Percentiles rank a stretch among this genome's conserved stretches.
Conservation (phyloP, 2,329 filamentous ascomycete species). For the Pseudofabraea citricarpa region DNA sequence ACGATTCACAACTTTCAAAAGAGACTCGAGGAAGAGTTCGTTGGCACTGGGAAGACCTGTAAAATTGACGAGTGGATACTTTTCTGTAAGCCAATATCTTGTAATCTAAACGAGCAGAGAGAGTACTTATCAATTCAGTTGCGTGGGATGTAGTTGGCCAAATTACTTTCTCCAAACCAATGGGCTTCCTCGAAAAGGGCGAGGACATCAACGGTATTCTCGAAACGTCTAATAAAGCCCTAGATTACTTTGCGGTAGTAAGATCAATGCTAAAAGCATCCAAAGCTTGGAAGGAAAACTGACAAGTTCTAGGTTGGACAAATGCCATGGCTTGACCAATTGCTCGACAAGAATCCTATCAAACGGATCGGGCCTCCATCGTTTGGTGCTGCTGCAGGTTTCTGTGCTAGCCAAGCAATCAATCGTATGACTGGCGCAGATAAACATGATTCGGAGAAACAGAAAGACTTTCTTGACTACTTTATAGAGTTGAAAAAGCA, state of each 20-base stretch:
- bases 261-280: neutral
- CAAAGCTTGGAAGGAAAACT: neutral
- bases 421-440: neutral
- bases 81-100: conserved; percentile 18
- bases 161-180: conserved; percentile 33
- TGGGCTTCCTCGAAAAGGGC: conserved; percentile 32
- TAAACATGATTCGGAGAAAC: neutral
- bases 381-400: conserved; percentile 8
- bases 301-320: conserved; percentile 12
- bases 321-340: conserved; percentile 14
- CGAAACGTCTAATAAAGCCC: conserved; percentile 14
- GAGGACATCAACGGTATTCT: conserved; percentile 31
- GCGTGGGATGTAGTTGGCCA: conserved; percentile 35
- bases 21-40: conserved; percentile 29
- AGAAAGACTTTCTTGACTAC: neutral
- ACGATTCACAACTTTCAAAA: conserved; percentile 27
- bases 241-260: conserved; percentile 27
- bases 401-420: conserved; percentile 10
- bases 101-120: neutral
- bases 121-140: conserved; percentile 5
- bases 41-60: conserved; percentile 24
- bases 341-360: conserved; percentile 16
- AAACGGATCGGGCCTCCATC: conserved; percentile 11
- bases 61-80: conserved; percentile 36
- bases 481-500: neutral